Evolutionary conservation across 1,284 basidiomycete genomes (phyloP), one percentile per base, ranked within the genome.

Genomic region (Athelia sp.): DNA sequence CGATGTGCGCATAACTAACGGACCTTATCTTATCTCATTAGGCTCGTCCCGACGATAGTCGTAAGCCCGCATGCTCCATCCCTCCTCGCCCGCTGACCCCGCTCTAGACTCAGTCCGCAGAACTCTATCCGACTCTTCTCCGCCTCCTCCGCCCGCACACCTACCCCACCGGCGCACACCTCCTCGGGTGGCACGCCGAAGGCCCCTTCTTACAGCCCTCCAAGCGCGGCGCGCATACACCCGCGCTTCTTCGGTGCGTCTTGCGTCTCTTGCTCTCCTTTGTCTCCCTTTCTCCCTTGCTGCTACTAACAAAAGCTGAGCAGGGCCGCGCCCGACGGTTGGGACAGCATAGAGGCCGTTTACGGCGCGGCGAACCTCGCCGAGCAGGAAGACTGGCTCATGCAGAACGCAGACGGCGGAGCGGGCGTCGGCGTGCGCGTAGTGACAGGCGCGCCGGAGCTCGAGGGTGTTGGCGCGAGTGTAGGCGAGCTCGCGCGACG

Each of bases 151-250:
- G 78, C 44, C 85, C 87, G 0, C 80, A 77, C 64, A 77, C 80
- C 45, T 78, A 77, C 42, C 71, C 72, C 3, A 73, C 58, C 46
- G 84, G 76, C 38, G 89, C 88, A 1, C 86, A 80, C 48, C 68
- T 88, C 2, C 77, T 95, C 15, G 92, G 92, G 15, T 95, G 88
- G 82, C 92, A 95, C 58, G 88, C 81, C 26, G 93, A 95, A 66
- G 93, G 93, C 0, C 93, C 93, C 1, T 96, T 94, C 72, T 76
- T 95, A 36, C 85, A 84, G 51, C 69, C 77, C 52, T 80, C 78
- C 38, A 90, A 91, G 62, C 83, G 88, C 49, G 92, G 92, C 4
- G 89, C 89, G 0, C 92, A 95, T 63, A 76, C 82, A 2, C 79
- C 81, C 3, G 72, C 82, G 3, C 83, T 85, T 59, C 79, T 94